phyloP scores from a whole-genome alignment of 305 asterid species.

The Ilex paraguariensis region DNA sequence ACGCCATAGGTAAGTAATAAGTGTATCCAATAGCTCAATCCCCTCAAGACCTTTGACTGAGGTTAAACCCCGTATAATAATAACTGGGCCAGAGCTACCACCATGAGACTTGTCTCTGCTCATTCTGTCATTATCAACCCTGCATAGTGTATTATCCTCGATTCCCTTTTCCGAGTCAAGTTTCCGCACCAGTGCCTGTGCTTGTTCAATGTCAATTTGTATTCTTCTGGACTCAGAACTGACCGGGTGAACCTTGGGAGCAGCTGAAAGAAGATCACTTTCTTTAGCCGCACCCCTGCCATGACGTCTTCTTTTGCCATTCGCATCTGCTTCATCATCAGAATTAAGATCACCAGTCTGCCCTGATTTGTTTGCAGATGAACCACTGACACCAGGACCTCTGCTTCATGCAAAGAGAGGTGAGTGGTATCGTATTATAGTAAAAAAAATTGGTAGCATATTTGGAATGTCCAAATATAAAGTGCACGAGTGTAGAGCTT shows the following conservation, averaged over 20 bases:
- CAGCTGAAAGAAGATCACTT: slow-evolving; percentile 47
- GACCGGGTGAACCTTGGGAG: slow-evolving; percentile 85
- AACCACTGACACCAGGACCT: slow-evolving; percentile 68
- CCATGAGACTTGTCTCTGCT: slow-evolving; percentile 84
- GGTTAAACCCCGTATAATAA: slow-evolving; percentile 70
- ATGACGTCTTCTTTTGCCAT: slow-evolving; percentile 68
- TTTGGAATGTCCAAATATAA: not conserved
- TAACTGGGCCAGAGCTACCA: slow-evolving; percentile 87
- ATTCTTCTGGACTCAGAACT: slow-evolving; percentile 74
- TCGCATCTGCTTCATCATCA: slow-evolving; percentile 70
- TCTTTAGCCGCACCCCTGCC: slow-evolving; percentile 59
- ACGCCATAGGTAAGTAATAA: slow-evolving; percentile 96
- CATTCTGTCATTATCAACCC: slow-evolving; percentile 75
- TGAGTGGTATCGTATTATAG: slow-evolving; percentile 9
- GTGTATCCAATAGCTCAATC: slow-evolving; percentile 86
- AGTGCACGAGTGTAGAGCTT: slow-evolving; percentile 24
- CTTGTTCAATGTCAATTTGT: slow-evolving; percentile 73
- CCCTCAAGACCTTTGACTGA: slow-evolving; percentile 96
- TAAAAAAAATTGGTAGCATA: slow-evolving; percentile 5
- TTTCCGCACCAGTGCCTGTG: slow-evolving; percentile 73
- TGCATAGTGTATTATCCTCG: slow-evolving; percentile 75
- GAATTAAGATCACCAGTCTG: slow-evolving; percentile 71
- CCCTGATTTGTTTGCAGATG: slow-evolving; percentile 59
- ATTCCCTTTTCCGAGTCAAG: slow-evolving; percentile 90
- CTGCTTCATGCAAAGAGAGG: slow-evolving; percentile 35